phyloP scores from a whole-genome alignment of 495 filamentous ascomycete species.

The Aspergillus bridgeri region DNA sequence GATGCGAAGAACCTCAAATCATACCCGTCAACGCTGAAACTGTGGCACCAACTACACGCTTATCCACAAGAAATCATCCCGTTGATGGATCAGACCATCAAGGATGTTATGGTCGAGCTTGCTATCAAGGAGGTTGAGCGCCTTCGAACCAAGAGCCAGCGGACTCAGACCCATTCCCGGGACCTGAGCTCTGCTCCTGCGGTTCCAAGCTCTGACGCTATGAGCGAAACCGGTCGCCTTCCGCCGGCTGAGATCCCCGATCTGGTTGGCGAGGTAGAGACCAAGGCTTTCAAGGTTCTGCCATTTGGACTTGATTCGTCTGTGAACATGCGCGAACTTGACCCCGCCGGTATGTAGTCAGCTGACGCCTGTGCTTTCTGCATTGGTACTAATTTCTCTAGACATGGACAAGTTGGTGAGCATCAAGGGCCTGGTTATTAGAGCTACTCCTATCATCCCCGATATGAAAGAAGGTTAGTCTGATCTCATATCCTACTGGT shows the following conservation, averaged over 20 bases:
- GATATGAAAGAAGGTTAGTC: constrained; percentile 84
- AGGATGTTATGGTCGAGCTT: constrained; percentile 89
- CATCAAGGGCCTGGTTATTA: constrained; percentile 95
- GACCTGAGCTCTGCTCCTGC: constrained; percentile 68
- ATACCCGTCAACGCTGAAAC: constrained; percentile 85
- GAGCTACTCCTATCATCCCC: constrained; percentile 91
- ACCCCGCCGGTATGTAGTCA: constrained; percentile 63
- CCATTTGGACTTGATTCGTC: constrained; percentile 85
- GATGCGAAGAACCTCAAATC: constrained; percentile 87
- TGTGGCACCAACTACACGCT: constrained; percentile 90
- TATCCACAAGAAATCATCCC: constrained; percentile 96
- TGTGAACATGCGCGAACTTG: constrained; percentile 91
- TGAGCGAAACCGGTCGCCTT: constrained; percentile 36
- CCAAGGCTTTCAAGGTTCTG: constrained; percentile 76
- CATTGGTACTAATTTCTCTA: constrained; percentile 26
- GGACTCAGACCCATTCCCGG: constrained; percentile 38
- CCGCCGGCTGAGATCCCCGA: constrained; percentile 51
- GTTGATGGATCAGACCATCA: constrained; percentile 90
- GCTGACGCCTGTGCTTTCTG: neutral
- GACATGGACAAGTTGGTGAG: constrained; percentile 96
- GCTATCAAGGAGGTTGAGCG: constrained; percentile 76
- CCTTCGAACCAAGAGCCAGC: constrained; percentile 56
- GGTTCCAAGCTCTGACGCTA: constrained; percentile 70
- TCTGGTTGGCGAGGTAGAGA: constrained; percentile 61
- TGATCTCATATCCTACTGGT: neutral